Evolutionary conservation across 495 filamentous ascomycete species (phyloP), one percentile per base, ranked within the genome.

Genomic region (Penicillium atrosanguineum): DNA sequence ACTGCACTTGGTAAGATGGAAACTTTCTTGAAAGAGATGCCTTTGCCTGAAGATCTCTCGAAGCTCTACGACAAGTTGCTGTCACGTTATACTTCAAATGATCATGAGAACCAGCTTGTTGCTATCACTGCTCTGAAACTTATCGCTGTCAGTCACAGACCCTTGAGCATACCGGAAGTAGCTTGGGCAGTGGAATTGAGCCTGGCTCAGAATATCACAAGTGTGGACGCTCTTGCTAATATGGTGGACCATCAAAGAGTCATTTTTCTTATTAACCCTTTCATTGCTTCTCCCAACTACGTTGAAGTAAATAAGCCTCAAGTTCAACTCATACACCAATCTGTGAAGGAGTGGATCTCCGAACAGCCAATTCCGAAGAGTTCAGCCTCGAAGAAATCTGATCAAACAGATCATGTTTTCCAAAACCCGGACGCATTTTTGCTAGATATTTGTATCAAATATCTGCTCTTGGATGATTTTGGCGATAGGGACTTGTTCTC

Each of bases 401-500:
- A 31, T 31, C 28, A 31, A 34, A 20, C 23, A 48, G 46, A 41
- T 21, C 48, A 57, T 25, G 36, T 41, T 23, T 44, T 37, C 1
- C 15, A 43, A 21, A 48, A 39, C 18, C 54, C 56, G 40, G 54
- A 66, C 25, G 60, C 53, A 45, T 61, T 57, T 41, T 56, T 60
- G 15, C 50, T 62, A 11, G 45, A 48, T 52, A 53, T 62, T 39
- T 67, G 64, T 48, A 55, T 53, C 50, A 57, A 39, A 56, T 67
- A 67, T 53, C 59, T 67, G 42, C 61, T 67, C 40, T 52, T 67
- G 37, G 59, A 62, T 51, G 64, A 67, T 4, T 60, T 64, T 50
- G 50, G 43, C 37, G 37, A 51, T 16, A 62, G n/a, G 43, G 44
- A 57, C 38, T 34, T 65, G 38, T 62, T 62, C 48, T 57, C 55